Evolutionary conservation across 306 rosid species (phyloP), one percentile per base, ranked within the genome.

Genomic region (Gleditsia sinensis): DNA sequence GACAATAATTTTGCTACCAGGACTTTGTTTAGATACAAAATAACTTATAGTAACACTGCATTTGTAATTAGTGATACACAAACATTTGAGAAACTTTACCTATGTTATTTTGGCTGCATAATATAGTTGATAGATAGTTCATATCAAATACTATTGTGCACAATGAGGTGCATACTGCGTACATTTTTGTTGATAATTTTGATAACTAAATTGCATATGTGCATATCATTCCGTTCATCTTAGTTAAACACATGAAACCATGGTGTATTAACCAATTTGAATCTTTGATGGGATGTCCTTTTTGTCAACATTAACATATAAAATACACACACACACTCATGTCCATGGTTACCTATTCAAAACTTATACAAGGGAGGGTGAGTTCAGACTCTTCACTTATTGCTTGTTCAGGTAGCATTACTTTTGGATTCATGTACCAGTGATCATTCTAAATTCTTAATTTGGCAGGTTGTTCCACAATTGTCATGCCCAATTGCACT

Each of bases 401-500:
- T 77, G 54, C 37, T 65, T 65, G 34, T 9, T 40, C 24, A 7
- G 27, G 56, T 19, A 14, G 24, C 34, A 61, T 19, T 24, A 9
- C 9, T 36, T 8, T 24, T 55, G 10, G 5, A 6, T 70, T 68
- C 16, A 17, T 45, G 46, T 19, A 34, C 32, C 40, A 48, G 24
- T 71, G 37, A 67, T 69, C 48, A 39, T 75, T 55, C 16, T 72
- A 27, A 23, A 27, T 78, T 80, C 46, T 37, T 75, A 72, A 67
- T 60, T 82, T 76, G 37, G 54, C 83, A 91, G 98, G 98, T 94
- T 74, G 76, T 87, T 83, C 98, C 98, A 0, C 87, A 90, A 30
- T 57, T 94, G 69, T 88, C 97, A 61, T 88, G 90, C 78, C 98
- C 98, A 25, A 68, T 94, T 80, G 92, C 98, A 36, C 68, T 94